Percentiles rank a stretch among this genome's conserved stretches.
phyloP scores from a whole-genome alignment of 768 basidiomycete genomes.

The Pholiota molesta region DNA sequence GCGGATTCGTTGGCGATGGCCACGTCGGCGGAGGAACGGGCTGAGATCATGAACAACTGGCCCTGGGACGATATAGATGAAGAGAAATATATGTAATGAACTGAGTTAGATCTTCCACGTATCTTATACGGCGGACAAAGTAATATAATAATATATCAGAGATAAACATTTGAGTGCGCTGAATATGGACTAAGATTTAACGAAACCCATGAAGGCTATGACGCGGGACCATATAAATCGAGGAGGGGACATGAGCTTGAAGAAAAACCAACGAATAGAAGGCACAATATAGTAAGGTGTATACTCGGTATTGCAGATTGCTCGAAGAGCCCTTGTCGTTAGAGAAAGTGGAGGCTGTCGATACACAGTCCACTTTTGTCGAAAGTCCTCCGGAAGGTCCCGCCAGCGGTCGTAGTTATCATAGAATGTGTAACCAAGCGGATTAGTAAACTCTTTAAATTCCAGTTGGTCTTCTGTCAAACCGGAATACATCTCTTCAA shows the following conservation, averaged over 20 bases:
- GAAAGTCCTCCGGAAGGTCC: conserved; percentile 3
- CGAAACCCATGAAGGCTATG: not conserved
- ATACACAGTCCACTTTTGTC: not conserved
- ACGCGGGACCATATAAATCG: not conserved
- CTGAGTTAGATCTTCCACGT: too few relatives aligned
- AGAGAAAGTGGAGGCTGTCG: not conserved
- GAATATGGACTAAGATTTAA: too few relatives aligned
- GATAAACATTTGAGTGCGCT: too few relatives aligned
- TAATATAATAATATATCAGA: too few relatives aligned
- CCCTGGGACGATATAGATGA: conserved; percentile 53
- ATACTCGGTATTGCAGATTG: not conserved
- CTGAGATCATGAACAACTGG: conserved; percentile 43
- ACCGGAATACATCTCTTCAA: conserved; percentile 17
- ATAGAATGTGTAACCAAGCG: not conserved
- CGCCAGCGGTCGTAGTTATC: conserved; percentile 8
- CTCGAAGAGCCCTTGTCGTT: not conserved
- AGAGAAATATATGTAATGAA: conserved; percentile 40
- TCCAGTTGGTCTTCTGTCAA: not conserved
- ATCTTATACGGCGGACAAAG: too few relatives aligned
- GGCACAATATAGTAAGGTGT: not conserved
- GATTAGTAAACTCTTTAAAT: not conserved
- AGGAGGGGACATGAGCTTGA: not conserved
- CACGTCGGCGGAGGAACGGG: conserved; percentile 39
- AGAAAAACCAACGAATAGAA: not conserved
- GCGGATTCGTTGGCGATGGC: conserved; percentile 30